Evolutionary conservation across 2,329 filamentous ascomycete genomes (phyloP), one percentile per base, ranked within the genome.

Genomic region (Aureobasidium musti): DNA sequence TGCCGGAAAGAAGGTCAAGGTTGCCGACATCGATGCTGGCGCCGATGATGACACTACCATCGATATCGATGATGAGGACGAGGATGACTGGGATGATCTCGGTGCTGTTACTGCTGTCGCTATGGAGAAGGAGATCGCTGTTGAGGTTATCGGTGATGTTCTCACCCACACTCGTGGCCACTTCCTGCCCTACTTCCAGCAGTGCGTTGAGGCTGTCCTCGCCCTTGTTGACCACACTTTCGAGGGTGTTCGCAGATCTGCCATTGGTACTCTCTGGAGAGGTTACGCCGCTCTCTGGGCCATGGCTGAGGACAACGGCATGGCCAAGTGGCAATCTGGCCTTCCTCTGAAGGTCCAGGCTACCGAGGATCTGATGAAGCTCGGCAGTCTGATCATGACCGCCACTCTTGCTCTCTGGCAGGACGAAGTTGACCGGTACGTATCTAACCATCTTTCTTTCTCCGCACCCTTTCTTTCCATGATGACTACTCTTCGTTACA

Each of bases 71-170:
- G 86, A 87, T 3, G 90, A 92, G 53, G 89, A 92, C 43, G 90
- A 94, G 50, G 91, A 92, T 67, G 91, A 92, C 68, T 92, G 91
- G 86, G 90, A 92, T 72, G 91, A 92, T 72, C 83, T 96, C 56
- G 89, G 87, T 67, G 91, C 91, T 60, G 91, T 96, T 69, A 96
- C 92, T 30, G 92, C 92, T 63, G 87, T 97, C 65, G 92, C 94
- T 28, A 86, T 97, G 73, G 95, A 98, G 84, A 97, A 98, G 81
- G 95, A 99, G 80, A 96, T 98, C 73, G 94, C 95, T 43, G 87
- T 97, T 52, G 95, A 99, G 78, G 93, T 97, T 6, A 86, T 97
- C 41, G 95, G 93, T 70, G 95, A 99, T 75, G 87, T 99, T 69
- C 89, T 98, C 74, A 89, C 91, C 54, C 89, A 96, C 81, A 91